A percentile compares a stretch with the other conserved stretches of the same genome.
Evolutionary conservation across 441 rosid species (phyloP).

Genomic region (Populus hybrid): DNA sequence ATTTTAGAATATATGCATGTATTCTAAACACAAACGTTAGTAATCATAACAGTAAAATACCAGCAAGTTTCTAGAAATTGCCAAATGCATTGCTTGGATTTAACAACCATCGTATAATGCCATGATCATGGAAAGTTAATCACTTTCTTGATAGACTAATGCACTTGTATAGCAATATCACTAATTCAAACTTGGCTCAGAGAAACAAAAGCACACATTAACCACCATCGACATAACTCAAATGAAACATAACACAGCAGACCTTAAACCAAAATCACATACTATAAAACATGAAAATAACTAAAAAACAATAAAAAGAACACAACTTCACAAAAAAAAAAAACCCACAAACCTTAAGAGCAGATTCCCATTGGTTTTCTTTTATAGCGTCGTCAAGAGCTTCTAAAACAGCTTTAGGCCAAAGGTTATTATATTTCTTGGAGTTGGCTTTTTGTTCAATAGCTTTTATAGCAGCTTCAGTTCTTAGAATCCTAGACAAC

Average conservation of each 20-base stretch:
- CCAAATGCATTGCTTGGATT: neutral
- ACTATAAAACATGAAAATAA: neutral
- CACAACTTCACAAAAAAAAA: neutral
- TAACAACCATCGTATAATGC: neutral
- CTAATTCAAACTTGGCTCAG: neutral
- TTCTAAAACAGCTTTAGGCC: slow-evolving; percentile 86
- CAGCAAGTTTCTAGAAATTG: neutral
- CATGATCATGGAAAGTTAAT: neutral
- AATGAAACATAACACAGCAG: neutral
- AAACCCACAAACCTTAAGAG: slow-evolving; percentile 49
- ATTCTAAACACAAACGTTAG: neutral
- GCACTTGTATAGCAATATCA: neutral
- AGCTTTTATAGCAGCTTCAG: slow-evolving; percentile 58
- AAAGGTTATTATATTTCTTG: slow-evolving; percentile 52
- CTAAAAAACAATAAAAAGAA: neutral
- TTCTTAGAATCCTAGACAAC: slow-evolving; percentile 56
- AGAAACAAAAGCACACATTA: neutral
- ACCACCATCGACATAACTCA: neutral
- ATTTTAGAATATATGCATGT: neutral
- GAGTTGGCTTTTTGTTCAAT: slow-evolving; percentile 74
- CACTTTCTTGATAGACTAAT: neutral
- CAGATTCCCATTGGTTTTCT: slow-evolving; percentile 57
- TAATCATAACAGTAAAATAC: neutral
- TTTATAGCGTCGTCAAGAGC: slow-evolving; percentile 71
- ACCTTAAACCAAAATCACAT: neutral